A percentile compares a stretch with the other conserved stretches of the same genome.
Evolutionary conservation across 2,329 filamentous ascomycete genomes (phyloP).

Genomic region (Xylariaceae sp.): DNA sequence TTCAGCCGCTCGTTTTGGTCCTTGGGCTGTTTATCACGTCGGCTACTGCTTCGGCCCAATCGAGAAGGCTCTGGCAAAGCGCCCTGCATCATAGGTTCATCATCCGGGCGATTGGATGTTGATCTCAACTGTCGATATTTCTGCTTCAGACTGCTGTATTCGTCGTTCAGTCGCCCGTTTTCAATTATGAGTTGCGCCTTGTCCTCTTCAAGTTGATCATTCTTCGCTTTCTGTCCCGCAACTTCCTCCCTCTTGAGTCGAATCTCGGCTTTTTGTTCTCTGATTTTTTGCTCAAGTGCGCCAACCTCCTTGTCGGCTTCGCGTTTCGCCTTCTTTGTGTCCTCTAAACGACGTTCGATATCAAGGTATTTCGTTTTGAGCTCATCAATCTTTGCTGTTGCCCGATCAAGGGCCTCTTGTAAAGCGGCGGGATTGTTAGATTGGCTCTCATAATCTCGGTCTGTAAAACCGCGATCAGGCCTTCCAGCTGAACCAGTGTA

Average conservation of each 20-base stretch:
- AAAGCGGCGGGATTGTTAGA: conserved; percentile 13
- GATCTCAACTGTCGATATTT: conserved; percentile 4
- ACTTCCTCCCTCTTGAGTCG: conserved; percentile 12
- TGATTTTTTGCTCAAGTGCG: background rate
- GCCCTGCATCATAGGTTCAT: conserved; percentile 8
- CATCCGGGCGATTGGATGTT: background rate
- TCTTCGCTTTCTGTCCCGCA: background rate
- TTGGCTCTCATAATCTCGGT: conserved; percentile 15
- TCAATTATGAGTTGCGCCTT: conserved; percentile 1
- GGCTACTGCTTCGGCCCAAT: conserved; percentile 12
- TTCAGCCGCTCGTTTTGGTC: conserved; percentile 10
- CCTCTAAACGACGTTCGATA: conserved; percentile 8
- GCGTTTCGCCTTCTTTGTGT: conserved; percentile 9
- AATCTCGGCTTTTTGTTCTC: conserved; percentile 1
- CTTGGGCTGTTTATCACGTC: conserved; percentile 5
- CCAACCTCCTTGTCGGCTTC: conserved; percentile 6
- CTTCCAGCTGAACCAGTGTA: conserved; percentile 23
- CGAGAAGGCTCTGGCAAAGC: conserved; percentile 13
- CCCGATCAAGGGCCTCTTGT: conserved; percentile 12
- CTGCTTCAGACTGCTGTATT: background rate
- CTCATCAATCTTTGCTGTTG: conserved; percentile 7
- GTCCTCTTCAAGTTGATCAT: conserved; percentile 9
- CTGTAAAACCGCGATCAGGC: conserved; percentile 25
- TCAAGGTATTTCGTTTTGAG: conserved; percentile 10
- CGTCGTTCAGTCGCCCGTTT: conserved; percentile 4